Evolutionary conservation across 2,329 filamentous ascomycete genomes (phyloP).

Genomic region (Xylaria sp.): DNA sequence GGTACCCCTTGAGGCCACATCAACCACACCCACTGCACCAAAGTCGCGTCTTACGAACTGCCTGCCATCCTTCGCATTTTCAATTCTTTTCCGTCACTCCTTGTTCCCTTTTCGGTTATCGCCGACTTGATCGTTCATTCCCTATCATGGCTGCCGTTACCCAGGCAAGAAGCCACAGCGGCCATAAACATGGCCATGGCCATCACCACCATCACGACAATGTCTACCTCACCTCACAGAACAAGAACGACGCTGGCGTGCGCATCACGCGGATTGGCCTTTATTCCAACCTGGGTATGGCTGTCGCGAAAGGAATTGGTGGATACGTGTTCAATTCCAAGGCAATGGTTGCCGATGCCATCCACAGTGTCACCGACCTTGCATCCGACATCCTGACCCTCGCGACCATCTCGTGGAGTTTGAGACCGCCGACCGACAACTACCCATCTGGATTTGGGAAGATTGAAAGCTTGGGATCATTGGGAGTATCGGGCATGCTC

Average conservation of each 20-base stretch:
- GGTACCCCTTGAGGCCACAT: conserved; percentile 28
- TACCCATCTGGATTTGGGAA: conserved; percentile 96
- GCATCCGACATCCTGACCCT: conserved; percentile 94
- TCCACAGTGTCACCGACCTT: conserved; percentile 93
- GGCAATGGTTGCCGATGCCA: conserved; percentile 88
- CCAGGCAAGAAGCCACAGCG: conserved; percentile 54
- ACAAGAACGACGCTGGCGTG: conserved; percentile 91
- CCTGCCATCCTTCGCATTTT: conserved; percentile 10
- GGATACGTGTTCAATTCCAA: conserved; percentile 96
- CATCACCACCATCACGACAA: conserved; percentile 85
- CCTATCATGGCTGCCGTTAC: conserved; percentile 41
- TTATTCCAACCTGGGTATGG: conserved; percentile 91
- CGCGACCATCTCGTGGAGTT: conserved; percentile 89
- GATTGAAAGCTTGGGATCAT: conserved; percentile 90
- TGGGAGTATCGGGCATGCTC: conserved; percentile 91
- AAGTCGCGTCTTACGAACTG: conserved; percentile 29
- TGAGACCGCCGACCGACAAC: conserved; percentile 78
- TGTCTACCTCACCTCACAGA: conserved; percentile 75
- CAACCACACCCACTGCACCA: conserved; percentile 17
- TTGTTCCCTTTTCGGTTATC: conserved; percentile 15
- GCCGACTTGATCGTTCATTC: conserved; percentile 18
- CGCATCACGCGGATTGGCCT: conserved; percentile 89
- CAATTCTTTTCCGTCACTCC: conserved; percentile 19
- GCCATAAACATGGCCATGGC: conserved; percentile 59
- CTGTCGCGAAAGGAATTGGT: conserved; percentile 86